Base-by-base conservation (phyloP, 768 basidiomycete species). In the Basidioascus undulatus region DNA sequence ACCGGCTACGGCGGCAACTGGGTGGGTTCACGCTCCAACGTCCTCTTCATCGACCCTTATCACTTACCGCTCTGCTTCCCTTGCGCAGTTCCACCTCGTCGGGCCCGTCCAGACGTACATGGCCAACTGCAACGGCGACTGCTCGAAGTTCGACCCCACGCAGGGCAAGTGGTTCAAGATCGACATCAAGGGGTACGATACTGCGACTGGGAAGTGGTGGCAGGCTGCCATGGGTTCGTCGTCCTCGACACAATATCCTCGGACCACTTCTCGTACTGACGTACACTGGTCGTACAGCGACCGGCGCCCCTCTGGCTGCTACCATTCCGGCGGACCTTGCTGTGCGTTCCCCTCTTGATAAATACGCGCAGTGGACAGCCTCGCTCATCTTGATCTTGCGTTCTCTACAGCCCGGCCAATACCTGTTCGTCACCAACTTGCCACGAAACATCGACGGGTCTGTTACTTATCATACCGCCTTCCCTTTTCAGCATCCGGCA, bases 81-180 rank as follows among this genome's bases (percentile, higher is more conserved):
- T 43, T 32, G 21, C 65, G 59, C 68, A 65, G 69, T 62, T 62
- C 1, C 68, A 76, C 49, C 59, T 74, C 43, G 69, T 60, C 13
- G 76, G 76, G 4, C 76, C 76, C 8, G 60, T 76, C 60, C 59
- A 79, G 57, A 77, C 74, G 27, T 81, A 81, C 53, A 65, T 81
- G 67, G 66, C 75, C 2, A 57, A 61, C 23, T 81, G 78, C 51
- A 56, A 57, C 27, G 61, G 63, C 0, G 56, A 68, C 3, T 78
- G 76, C 56, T 64, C 65, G 51, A 56, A 71, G 50, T 76, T 72
- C 56, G 61, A 76, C 49, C 49, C 68, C 6, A 61, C 65, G 13
- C 49, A 61, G 18, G 72, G 74, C 8, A 62, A 69, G 50, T 80
- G 74, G 74, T 76, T 79, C 67, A 79, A 79, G 63, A 70, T 75